phyloP scores from a whole-genome alignment of 768 basidiomycete species.

The Steccherinum ochraceum region DNA sequence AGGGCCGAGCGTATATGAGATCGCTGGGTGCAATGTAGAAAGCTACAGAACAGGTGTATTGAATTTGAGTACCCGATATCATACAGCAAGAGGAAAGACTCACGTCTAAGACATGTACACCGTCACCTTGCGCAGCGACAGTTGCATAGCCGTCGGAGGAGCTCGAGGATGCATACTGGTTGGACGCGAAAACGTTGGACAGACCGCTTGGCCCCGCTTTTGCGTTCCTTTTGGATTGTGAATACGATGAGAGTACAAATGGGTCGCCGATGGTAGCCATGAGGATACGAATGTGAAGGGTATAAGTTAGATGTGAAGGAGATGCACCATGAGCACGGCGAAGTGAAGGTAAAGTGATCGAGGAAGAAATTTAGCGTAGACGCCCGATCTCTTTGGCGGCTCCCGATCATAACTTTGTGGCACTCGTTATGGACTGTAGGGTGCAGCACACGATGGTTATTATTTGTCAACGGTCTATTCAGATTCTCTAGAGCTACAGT shows the following conservation, averaged over 20 bases:
- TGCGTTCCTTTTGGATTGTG: conserved; percentile 17
- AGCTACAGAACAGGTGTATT: conserved; percentile 33
- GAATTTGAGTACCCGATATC: neutral
- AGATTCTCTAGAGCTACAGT: too few relatives aligned
- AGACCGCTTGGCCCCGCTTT: conserved; percentile 7
- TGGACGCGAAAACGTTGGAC: conserved; percentile 29
- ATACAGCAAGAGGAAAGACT: conserved; percentile 16
- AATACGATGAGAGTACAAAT: conserved; percentile 33
- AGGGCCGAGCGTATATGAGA: conserved; percentile 68
- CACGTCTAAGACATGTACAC: conserved; percentile 72
- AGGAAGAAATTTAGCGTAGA: neutral
- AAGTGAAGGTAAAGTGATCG: neutral
- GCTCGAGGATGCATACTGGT: conserved; percentile 24
- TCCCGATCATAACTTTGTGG: too few relatives aligned
- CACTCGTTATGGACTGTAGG: too few relatives aligned
- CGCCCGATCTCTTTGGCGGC: too few relatives aligned
- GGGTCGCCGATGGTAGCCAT: conserved; percentile 31
- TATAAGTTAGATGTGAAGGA: conserved; percentile 1
- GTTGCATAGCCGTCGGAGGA: conserved; percentile 52
- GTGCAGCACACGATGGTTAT: too few relatives aligned
- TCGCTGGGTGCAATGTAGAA: conserved; percentile 55
- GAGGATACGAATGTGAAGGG: neutral
- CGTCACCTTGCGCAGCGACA: conserved; percentile 65
- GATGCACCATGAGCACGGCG: conserved; percentile 1
- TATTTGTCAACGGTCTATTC: too few relatives aligned